Evolutionary conservation across 176 grass and related monocot genomes (phyloP), one percentile per base, ranked within the genome.

Genomic region (Stipa capillata): DNA sequence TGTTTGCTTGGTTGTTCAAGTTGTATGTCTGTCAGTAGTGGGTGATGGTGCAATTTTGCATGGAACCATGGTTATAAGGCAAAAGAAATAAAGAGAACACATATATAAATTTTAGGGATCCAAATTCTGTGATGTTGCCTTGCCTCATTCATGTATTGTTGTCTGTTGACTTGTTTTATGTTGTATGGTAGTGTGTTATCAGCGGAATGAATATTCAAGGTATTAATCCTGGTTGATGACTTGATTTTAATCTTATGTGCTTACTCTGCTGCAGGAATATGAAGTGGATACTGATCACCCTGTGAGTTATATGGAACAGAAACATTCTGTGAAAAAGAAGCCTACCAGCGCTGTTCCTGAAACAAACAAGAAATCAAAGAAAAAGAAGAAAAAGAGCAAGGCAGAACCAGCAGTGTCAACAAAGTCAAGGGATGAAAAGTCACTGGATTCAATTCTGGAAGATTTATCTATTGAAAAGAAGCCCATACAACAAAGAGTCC

Each of bases 341-440:
- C 64, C 51, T 79, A 48, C 35, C 8, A 65, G 32, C 9, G 24
- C 13, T 78, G 73, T 79, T 84, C 62, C 65, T 13, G 78, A 83
- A 77, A 80, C 87, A 85, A 95, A 89, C 34, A 82, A 81, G 65
- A 99, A 99, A 89, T 91, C 86, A 62, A 99, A 95, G 92, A 99
- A 93, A 85, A 99, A 95, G 85, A 95, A 95, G 84, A 99, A 95
- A 85, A 99, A 89, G 66, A 80, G 65, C 54, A 99, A 99, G 74
- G 78, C 47, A 7, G 83, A 83, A 62, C 70, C 58, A 58, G 31
- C 53, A 10, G 23, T 47, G 54, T 25, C 23, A 70, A 51, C 33
- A 15, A 97, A 91, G 23, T 72, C 25, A 12, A 82, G 64, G 45
- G 80, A 72, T 74, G 89, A 94, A 48, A 79, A 86, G 56, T 89